These are phyloP conservation scores for Leccinum variicolor DNA, from an alignment of 768 basidiomycete species.

Conservation along the genomic window DNA sequence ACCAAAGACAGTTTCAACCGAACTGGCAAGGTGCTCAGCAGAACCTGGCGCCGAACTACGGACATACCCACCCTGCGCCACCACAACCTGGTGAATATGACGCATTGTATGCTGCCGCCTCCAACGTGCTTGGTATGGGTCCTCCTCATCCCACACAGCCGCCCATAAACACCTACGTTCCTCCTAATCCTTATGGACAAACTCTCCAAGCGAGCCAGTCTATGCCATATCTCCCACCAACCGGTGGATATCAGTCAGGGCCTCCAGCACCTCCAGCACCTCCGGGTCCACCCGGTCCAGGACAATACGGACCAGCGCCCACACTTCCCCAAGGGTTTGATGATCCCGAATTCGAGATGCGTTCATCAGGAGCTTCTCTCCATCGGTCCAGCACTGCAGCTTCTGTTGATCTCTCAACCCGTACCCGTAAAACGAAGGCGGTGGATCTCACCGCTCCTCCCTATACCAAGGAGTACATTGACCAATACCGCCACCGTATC, in stretches of 20 bases:
- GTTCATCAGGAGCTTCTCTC: slow-evolving; percentile 41
- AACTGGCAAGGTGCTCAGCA: slow-evolving; percentile 31
- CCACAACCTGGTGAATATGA: slow-evolving; percentile 46
- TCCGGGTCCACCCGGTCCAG: slow-evolving; percentile 10
- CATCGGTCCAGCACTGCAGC: slow-evolving; percentile 56
- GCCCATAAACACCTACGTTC: slow-evolving; percentile 17
- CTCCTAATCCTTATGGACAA: slow-evolving; percentile 22
- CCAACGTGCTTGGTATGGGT: slow-evolving; percentile 76
- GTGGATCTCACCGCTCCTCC: slow-evolving; percentile 81
- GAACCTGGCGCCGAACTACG: slow-evolving; percentile 18
- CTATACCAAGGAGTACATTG: slow-evolving; percentile 94
- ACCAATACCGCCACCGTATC: slow-evolving; percentile 95
- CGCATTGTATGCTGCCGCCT: slow-evolving; percentile 69
- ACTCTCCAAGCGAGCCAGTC: slow-evolving; percentile 29
- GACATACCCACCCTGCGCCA: slow-evolving; percentile 14
- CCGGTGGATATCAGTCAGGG: slow-evolving; percentile 21
- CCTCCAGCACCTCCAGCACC: slow-evolving; percentile 11
- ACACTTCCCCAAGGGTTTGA: slow-evolving; percentile 32
- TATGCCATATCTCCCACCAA: slow-evolving; percentile 32
- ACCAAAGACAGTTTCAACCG: slow-evolving; percentile 17
- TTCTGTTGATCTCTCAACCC: slow-evolving; percentile 54
- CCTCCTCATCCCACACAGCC: slow-evolving; percentile 45
- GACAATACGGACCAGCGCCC: slow-evolving; percentile 21
- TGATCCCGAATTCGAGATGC: slow-evolving; percentile 53
- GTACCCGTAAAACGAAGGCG: slow-evolving; percentile 72